These are phyloP conservation scores for Pelargonium cotyledonis DNA, from an alignment of 441 rosid genomes.

Conservation along the genomic window DNA sequence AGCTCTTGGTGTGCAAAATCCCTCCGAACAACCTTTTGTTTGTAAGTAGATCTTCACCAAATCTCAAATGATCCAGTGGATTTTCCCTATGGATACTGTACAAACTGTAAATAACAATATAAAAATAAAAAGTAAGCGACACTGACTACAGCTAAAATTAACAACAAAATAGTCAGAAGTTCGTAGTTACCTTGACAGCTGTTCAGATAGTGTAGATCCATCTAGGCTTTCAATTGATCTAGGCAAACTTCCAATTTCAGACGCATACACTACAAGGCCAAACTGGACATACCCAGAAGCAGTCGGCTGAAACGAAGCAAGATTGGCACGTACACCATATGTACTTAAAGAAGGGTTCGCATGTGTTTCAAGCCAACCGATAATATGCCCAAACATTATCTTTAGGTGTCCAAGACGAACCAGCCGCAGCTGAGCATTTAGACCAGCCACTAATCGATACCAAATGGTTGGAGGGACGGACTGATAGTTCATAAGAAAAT, in stretches of 20 bases:
- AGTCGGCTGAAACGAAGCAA: constrained; percentile 88
- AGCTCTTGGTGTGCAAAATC: constrained; percentile 62
- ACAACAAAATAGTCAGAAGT: background rate
- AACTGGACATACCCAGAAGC: constrained; percentile 79
- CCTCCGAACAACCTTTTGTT: constrained; percentile 63
- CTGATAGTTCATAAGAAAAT: constrained; percentile 34
- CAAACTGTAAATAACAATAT: background rate
- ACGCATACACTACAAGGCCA: constrained; percentile 67
- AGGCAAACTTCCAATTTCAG: constrained; percentile 37
- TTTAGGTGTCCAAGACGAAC: constrained; percentile 78
- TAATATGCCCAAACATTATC: constrained; percentile 59
- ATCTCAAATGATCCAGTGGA: constrained; percentile 37
- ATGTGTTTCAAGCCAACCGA: constrained; percentile 88
- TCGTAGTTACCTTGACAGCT: constrained; percentile 32
- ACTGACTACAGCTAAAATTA: background rate
- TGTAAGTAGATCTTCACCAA: constrained; percentile 37
- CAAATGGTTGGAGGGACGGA: constrained; percentile 83
- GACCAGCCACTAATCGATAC: constrained; percentile 96
- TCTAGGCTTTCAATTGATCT: constrained; percentile 32
- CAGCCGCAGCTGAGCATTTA: constrained; percentile 90
- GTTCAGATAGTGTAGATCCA: constrained; percentile 31
- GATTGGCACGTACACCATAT: constrained; percentile 63
- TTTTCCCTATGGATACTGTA: constrained; percentile 24
- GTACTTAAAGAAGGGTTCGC: constrained; percentile 80
- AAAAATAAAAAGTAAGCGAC: background rate